These are phyloP conservation scores for Recurvomyces mirabilis DNA, from an alignment of 495 filamentous ascomycete species.

Conservation along the genomic window DNA sequence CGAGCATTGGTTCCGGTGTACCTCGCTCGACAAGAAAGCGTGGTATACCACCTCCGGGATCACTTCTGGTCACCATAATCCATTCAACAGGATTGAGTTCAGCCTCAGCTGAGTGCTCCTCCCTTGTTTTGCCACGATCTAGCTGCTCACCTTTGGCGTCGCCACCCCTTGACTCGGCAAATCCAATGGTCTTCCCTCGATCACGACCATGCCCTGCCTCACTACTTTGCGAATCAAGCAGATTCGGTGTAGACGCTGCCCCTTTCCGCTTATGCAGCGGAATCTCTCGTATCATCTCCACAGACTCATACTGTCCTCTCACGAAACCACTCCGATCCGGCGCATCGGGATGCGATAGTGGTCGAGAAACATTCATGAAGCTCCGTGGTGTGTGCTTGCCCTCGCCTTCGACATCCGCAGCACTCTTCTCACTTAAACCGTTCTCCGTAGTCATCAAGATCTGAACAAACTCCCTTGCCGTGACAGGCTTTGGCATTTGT, in stretches of 20 bases:
- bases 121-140: slow-evolving; percentile 27
- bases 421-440: slow-evolving; percentile 24
- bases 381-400: slow-evolving; percentile 39
- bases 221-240: slow-evolving; percentile 18
- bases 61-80: slow-evolving; percentile 93
- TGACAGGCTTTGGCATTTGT: slow-evolving; percentile 79
- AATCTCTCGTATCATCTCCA: slow-evolving; percentile 84
- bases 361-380: slow-evolving; percentile 80
- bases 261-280: slow-evolving; percentile 32
- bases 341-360: slow-evolving; percentile 63
- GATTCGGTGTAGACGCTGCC: slow-evolving; percentile 29
- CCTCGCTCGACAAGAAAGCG: slow-evolving; percentile 90
- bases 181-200: slow-evolving; percentile 40
- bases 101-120: slow-evolving; percentile 37
- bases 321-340: slow-evolving; percentile 59
- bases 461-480: slow-evolving; percentile 78
- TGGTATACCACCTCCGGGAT: slow-evolving; percentile 85
- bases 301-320: slow-evolving; percentile 77
- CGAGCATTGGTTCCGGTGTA: slow-evolving; percentile 71
- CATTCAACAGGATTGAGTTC: slow-evolving; percentile 70
- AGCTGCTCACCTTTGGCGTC: slow-evolving; percentile 33
- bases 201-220: slow-evolving; percentile 19
- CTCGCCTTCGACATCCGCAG: slow-evolving; percentile 5
- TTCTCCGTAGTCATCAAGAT: slow-evolving; percentile 52
- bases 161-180: slow-evolving; percentile 32